These are phyloP conservation scores for Castanea mollissima DNA, from an alignment of 306 rosid species.

Conservation along the genomic window DNA sequence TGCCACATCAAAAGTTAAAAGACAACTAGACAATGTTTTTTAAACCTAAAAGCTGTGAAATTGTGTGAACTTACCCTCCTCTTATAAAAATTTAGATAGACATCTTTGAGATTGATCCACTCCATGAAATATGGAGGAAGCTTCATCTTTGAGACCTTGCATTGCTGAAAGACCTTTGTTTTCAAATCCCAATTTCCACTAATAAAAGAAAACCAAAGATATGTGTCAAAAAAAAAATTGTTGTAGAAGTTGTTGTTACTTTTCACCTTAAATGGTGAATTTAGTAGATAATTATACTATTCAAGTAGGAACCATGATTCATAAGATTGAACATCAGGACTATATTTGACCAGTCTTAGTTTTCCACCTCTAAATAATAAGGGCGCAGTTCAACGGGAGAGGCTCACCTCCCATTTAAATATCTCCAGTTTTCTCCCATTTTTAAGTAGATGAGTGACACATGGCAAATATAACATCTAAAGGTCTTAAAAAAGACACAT, in stretches of 20 bases:
- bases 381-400: neutral
- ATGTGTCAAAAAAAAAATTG: neutral
- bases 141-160: constrained; percentile 69
- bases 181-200: constrained; percentile 99
- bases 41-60: neutral
- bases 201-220: constrained; percentile 18
- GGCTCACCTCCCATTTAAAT: no score
- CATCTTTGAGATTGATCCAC: constrained; percentile 94
- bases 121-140: constrained; percentile 86
- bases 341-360: neutral
- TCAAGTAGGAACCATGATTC: neutral
- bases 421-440: no score
- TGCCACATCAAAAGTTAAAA: constrained; percentile 6
- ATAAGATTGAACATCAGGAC: neutral
- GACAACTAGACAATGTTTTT: neutral
- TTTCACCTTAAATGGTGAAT: neutral
- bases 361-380: neutral
- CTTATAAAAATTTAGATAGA: constrained; percentile 76
- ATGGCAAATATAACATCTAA: no score
- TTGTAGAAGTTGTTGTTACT: neutral
- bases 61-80: constrained; percentile 58
- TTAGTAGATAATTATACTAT: neutral
- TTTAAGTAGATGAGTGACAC: no score
- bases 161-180: constrained; percentile 92
- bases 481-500: no score